phyloP scores from a whole-genome alignment of 2,329 filamentous ascomycete genomes.

The Beauveria sp. region DNA sequence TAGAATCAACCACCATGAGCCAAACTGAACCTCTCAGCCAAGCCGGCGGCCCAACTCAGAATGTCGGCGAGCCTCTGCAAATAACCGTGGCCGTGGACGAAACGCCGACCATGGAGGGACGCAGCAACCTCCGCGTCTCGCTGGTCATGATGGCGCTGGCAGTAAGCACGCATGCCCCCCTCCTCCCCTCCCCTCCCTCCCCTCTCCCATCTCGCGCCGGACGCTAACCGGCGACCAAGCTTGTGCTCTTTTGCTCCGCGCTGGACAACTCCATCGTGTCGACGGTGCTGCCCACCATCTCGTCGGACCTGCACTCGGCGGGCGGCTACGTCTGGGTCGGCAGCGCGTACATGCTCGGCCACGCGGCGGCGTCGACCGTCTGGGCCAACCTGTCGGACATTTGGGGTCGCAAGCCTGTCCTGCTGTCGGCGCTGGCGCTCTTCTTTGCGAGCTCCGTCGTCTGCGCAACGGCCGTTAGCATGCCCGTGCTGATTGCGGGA shows the following conservation, averaged over 20 bases:
- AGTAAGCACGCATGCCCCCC: neutral
- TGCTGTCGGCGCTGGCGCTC: constrained; percentile 36
- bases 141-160: constrained; percentile 5
- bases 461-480: constrained; percentile 34
- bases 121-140: constrained; percentile 1
- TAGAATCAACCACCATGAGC: neutral
- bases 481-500: constrained; percentile 40
- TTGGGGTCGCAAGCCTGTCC: constrained; percentile 45
- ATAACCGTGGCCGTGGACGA: neutral
- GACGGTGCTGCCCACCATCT: constrained; percentile 42
- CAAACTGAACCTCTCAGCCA: constrained; percentile 1
- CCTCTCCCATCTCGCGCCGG: too few species aligned
- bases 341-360: constrained; percentile 59
- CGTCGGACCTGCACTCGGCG: constrained; percentile 49
- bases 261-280: constrained; percentile 11
- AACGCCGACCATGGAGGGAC: constrained; percentile 1
- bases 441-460: constrained; percentile 44
- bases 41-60: neutral
- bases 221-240: neutral
- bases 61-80: neutral
- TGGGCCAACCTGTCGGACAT: constrained; percentile 57
- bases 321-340: constrained; percentile 66
- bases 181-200: too few species aligned
- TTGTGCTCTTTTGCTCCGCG: constrained; percentile 10
- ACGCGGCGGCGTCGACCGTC: constrained; percentile 52